Evolutionary conservation across 129 eudicot species (phyloP), one percentile per base, ranked within the genome.

Genomic region (Silybum marianum): DNA sequence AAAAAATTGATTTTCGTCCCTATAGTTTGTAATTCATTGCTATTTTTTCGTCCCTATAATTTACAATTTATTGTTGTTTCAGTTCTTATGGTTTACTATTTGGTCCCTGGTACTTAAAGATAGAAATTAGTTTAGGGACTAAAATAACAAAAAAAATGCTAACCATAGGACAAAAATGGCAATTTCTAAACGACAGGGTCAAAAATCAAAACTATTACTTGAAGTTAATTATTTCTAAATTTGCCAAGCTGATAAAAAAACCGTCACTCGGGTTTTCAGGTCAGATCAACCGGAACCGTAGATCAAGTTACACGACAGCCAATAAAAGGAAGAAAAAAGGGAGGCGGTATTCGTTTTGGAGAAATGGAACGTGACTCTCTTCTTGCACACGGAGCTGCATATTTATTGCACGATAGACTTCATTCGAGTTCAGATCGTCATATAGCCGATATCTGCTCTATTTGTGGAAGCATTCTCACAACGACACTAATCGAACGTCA

Each of bases 311-410:
- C 99, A 3, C 84, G 98, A 26, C 99, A 95, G 76, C 99, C 99
- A 12, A 91, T 95, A 22, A 91, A 95, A 72, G 99, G 99, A 32
- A 89, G 99, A 81, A 95, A 95, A 81, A 92, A 81, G 9, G 99
- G 99, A 71, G 99, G 99, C 13, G 99, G 99, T 84, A 77, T 95
- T 60, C 89, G 99, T 6, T 95, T 95, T 77, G 99, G 99, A 16
- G 99, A 95, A 76, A 95, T 95, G 99, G 99, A 95, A 81, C 84
- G 99, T 2, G 99, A 95, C 74, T 91, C 99, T 14, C 90, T 95
- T 70, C 89, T 95, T 75, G 99, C 99, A 9, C 99, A 95, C 28
- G 99, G 99, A 26, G 98, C 99, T 7, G 94, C 99, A 3, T 95
- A 95, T 86, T 85, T 92, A 44, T 78, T 95, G 60, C 99, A 95